These are phyloP conservation scores for Tuber microsphaerosporum DNA, from an alignment of 495 filamentous ascomycete species.

Conservation along the genomic window DNA sequence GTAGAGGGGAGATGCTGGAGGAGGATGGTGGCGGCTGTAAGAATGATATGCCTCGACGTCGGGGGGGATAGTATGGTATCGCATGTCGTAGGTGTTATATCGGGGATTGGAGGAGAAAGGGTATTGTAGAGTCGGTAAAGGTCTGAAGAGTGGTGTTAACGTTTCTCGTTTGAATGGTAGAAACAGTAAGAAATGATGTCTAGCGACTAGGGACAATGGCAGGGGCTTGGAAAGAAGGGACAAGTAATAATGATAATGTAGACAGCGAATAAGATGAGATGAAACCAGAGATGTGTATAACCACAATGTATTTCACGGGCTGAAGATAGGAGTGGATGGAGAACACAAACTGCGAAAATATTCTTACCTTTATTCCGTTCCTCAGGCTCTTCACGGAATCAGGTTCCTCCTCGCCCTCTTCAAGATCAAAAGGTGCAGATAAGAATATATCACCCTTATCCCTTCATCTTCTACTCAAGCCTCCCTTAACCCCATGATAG, in stretches of 20 bases:
- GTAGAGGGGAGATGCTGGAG: conserved; percentile 20
- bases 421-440: neutral
- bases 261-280: neutral
- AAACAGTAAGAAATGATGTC: neutral
- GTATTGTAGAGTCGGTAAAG: neutral
- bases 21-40: neutral
- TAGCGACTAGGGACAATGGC: neutral
- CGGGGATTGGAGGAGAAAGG: neutral
- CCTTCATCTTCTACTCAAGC: neutral
- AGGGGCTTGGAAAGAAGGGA: neutral
- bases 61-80: neutral
- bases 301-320: neutral
- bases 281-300: neutral
- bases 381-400: neutral
- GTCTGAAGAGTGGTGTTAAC: neutral
- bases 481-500: neutral
- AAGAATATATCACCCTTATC: neutral
- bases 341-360: neutral
- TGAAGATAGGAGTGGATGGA: neutral
- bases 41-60: neutral
- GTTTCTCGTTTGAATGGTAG: neutral
- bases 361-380: neutral
- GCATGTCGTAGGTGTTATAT: neutral
- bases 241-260: neutral
- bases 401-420: neutral